Conservation (phyloP, 1,139 yeast species). For the Suhomyces bolitotheri region DNA sequence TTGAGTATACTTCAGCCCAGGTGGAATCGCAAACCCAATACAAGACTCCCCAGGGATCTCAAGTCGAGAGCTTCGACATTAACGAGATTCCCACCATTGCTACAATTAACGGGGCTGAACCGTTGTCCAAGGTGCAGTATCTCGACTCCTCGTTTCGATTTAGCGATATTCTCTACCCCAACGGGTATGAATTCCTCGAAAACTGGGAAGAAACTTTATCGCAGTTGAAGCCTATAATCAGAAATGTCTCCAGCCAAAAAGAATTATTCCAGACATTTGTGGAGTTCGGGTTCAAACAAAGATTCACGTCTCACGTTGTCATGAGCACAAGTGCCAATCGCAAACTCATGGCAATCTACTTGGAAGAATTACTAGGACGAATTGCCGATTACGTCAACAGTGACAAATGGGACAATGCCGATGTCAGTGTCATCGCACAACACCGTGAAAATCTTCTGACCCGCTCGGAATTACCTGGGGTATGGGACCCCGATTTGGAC, state of each 20-base stretch:
- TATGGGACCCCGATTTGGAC: constrained; percentile 32
- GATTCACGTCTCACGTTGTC: constrained; percentile 31
- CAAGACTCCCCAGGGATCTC: constrained; percentile 7
- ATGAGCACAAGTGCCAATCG: constrained; percentile 28
- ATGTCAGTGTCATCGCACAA: constrained; percentile 3
- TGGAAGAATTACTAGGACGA: constrained; percentile 9
- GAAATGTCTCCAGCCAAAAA: constrained; percentile 4
- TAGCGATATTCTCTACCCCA: constrained; percentile 4
- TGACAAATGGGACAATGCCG: constrained; percentile 3
- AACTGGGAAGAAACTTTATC: constrained; percentile 9
- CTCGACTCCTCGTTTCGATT: constrained; percentile 7
- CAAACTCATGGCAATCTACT: constrained; percentile 7
- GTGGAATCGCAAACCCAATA: constrained; percentile 5
- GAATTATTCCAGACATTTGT: constrained; percentile 16
- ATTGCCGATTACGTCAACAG: constrained; percentile 11
- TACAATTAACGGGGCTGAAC: constrained; percentile 5
- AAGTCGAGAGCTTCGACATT: constrained; percentile 2
- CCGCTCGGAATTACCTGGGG: constrained; percentile 7
- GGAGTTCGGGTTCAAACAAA: constrained; percentile 27
- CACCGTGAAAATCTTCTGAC: constrained; percentile 6
- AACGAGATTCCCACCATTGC: not conserved
- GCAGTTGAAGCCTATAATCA: constrained; percentile 6
- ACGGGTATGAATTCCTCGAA: constrained; percentile 8
- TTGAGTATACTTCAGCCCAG: not conserved
- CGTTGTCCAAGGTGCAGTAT: constrained; percentile 4